These are phyloP conservation scores for Ocimum tenuiflorum DNA, from an alignment of 257 asterid genomes.

Conservation along the genomic window DNA sequence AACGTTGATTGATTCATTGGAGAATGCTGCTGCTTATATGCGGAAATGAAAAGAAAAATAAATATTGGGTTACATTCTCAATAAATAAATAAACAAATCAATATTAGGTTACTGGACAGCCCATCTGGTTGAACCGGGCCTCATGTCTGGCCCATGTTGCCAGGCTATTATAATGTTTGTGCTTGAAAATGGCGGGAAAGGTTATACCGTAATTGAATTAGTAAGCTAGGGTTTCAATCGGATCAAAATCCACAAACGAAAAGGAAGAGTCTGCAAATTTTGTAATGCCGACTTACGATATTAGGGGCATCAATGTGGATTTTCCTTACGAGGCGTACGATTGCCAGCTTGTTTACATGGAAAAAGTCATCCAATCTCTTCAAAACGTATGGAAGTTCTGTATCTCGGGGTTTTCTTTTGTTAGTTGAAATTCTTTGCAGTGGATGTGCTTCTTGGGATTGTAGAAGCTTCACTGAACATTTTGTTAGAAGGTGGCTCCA, in stretches of 20 bases:
- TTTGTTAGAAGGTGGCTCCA: too few relatives aligned
- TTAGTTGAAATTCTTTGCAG: background rate
- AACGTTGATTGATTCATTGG: too few relatives aligned
- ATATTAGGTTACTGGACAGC: background rate
- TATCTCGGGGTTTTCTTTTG: background rate
- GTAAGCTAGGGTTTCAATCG: slow-evolving; percentile 20
- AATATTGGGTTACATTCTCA: too few relatives aligned
- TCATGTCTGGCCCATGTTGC: background rate
- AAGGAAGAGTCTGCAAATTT: background rate
- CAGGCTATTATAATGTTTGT: too few relatives aligned
- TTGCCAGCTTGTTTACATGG: slow-evolving; percentile 93
- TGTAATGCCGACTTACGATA: slow-evolving; percentile 69
- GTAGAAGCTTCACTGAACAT: background rate
- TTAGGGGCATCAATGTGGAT: slow-evolving; percentile 87
- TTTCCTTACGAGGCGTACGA: slow-evolving; percentile 96
- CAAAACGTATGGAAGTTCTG: slow-evolving; percentile 48
- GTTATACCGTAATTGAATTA: background rate
- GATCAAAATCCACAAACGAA: background rate
- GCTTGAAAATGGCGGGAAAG: slow-evolving; percentile 28
- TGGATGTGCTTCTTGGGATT: background rate
- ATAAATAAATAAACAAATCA: too few relatives aligned
- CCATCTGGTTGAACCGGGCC: background rate
- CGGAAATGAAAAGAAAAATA: background rate
- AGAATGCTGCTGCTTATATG: too few relatives aligned
- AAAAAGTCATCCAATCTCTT: slow-evolving; percentile 82